Evolutionary conservation across 2,329 filamentous ascomycete genomes (phyloP), one percentile per base, ranked within the genome.

Genomic region (Colletotrichum ledebouriae): DNA sequence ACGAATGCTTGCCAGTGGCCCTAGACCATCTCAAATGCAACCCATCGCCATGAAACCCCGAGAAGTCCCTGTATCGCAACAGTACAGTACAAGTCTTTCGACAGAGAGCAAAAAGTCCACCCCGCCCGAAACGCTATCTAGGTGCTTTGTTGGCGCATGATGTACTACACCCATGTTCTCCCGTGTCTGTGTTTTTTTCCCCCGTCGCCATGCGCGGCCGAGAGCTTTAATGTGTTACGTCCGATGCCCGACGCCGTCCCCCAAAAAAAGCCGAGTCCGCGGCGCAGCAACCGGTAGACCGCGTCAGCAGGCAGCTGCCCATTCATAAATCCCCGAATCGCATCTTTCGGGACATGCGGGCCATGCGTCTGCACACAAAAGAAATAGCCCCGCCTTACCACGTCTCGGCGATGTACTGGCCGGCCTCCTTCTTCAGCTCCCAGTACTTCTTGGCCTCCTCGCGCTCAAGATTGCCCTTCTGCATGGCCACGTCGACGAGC

Each of bases 321-420:
- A 20, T 46, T 42, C n/a, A 33, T 10, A 11, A 52, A 37, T 41
- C 47, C 47, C 61, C 49, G 55, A 66, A 20, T 15, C 47, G 59
- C 59, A 59, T 55, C 20, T 34, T 53, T 56, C 37, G 46, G 59
- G 47, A 44, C 33, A 59, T 41, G 25, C 50, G 34, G 25, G 22
- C 20, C 17, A 22, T 53, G 33, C 37, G 41, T 15, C 39, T 56
- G 37, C 29, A 17, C 49, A 53, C 47, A 52, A 62, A 59, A 47
- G 29, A 13, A 15, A 20, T 25, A 33, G 46, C n/a, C 20, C 34
- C 44, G 39, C 60, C 68, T 75, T 75, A 90, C 89, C 89, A 91
- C 6, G 89, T 90, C 82, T 91, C 94, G 67, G 95, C 94, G 85
- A 98, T 97, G 78, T 98, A 99, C 82, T 98, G 94, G 4, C 94